These are phyloP conservation scores for Cordyceps farinosa DNA, from an alignment of 2,329 filamentous ascomycete species.

Conservation along the genomic window DNA sequence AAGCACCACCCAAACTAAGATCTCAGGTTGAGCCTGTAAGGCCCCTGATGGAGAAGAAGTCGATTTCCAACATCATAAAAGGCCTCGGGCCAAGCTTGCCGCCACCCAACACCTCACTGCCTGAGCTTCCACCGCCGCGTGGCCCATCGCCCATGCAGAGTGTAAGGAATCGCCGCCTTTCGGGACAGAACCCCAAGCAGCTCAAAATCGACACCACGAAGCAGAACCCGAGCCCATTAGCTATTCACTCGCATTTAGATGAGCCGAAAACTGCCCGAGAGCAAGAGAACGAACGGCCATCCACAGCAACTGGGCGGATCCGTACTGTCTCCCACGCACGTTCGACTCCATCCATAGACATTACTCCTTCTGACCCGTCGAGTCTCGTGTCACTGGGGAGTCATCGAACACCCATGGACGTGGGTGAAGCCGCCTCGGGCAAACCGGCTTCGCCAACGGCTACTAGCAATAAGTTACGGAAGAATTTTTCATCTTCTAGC, in stretches of 20 bases:
- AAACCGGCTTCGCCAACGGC: conserved; percentile 53
- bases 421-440: conserved; percentile 36
- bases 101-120: conserved; percentile 47
- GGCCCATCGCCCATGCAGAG: conserved; percentile 39
- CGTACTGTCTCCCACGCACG: conserved; percentile 2
- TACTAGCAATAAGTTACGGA: conserved; percentile 44
- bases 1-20: conserved; percentile 46
- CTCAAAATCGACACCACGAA: conserved; percentile 79
- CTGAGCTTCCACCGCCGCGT: conserved; percentile 39
- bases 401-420: conserved; percentile 32
- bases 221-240: conserved; percentile 25
- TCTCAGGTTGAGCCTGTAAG: conserved; percentile 55
- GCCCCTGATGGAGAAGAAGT: conserved; percentile 62
- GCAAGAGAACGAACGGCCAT: conserved; percentile 3
- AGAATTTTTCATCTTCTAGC: conserved; percentile 69
- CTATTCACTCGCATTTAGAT: conserved; percentile 4
- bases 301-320: conserved; percentile 1
- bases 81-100: conserved; percentile 35
- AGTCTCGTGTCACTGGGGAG: conserved; percentile 31
- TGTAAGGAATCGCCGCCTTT: conserved; percentile 74
- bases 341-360: conserved; percentile 13
- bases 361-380: conserved; percentile 27
- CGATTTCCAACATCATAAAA: conserved; percentile 23
- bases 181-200: conserved; percentile 74
- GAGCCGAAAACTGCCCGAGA: conserved; percentile 1